phyloP scores from a whole-genome alignment of 2,329 filamentous ascomycete genomes.

The Chrysoporthe austroafricana region DNA sequence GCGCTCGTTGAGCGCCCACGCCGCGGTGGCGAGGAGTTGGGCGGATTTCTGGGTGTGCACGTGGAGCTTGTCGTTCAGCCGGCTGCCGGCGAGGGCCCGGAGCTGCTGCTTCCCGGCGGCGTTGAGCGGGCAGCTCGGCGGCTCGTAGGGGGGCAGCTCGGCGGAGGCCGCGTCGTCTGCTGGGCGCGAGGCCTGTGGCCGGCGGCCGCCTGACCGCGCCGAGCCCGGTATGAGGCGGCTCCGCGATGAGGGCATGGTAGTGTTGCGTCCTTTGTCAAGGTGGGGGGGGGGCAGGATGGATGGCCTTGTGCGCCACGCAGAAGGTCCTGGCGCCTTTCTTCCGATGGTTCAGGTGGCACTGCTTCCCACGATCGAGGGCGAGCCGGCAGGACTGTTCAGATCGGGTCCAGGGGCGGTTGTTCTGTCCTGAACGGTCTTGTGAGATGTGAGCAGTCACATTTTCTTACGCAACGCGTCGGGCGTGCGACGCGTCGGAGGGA shows the following conservation, averaged over 20 bases:
- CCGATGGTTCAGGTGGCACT: background rate
- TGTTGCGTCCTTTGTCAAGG: background rate
- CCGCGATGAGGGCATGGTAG: conserved; percentile 10
- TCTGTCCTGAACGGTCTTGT: background rate
- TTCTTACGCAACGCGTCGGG: background rate
- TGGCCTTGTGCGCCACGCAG: background rate
- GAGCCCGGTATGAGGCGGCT: background rate
- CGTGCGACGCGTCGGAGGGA: background rate
- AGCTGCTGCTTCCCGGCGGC: conserved; percentile 44
- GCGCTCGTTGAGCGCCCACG: conserved; percentile 55
- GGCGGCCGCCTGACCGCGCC: conserved; percentile 32
- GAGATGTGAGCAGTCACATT: background rate
- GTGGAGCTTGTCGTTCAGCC: conserved; percentile 48
- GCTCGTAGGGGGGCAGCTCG: conserved; percentile 55
- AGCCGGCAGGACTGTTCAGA: background rate
- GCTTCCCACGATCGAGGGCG: background rate
- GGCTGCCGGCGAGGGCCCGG: conserved; percentile 47
- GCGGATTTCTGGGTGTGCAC: conserved; percentile 51
- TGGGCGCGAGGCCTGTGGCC: conserved; percentile 9
- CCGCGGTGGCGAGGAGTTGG: conserved; percentile 47
- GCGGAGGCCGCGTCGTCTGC: conserved; percentile 27
- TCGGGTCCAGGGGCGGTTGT: background rate
- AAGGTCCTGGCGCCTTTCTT: background rate
- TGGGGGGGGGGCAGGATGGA: background rate
- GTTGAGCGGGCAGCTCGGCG: conserved; percentile 51